Base-by-base conservation (phyloP, 2,329 filamentous ascomycete genomes). In the Ilyonectria robusta region DNA sequence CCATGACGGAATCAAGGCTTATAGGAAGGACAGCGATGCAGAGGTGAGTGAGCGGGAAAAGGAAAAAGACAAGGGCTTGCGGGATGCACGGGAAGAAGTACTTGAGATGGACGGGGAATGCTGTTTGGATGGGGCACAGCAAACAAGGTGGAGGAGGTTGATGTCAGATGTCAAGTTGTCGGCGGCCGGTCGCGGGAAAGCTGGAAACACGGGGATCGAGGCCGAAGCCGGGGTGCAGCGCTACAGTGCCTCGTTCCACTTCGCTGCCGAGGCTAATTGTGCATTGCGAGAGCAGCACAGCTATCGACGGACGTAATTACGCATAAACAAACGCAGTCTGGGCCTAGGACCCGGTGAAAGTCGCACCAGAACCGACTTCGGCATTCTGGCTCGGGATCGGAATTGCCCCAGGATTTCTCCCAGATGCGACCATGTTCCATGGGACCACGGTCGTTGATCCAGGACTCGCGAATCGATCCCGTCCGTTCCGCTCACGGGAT, bases 1-100 rank as follows among this genome's bases (percentile, higher is more conserved):
- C 80, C 81, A 82, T 82, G 75, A 71, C 78, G 77, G 59, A 68
- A 71, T 58, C 57, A 51, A 60, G 50, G 23, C 33, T 63, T 57
- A 53, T 46, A 31, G 31, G 47, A 46, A 37, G 42, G 19, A 26
- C 11, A 21, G n/a, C 21, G 40, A 46, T 51, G 44, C 26, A 35
- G 54, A 53, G 54, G n/a, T 23, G 11, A 21, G 44, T 31, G n/a
- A 47, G 55, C 29, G 2, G 48, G 19, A 46, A 33, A 46, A 46
- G 17, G 35, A 42, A 54, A 50, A 68, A 56, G 17, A 33, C 37
- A 44, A 37, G 26, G 46, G 62, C 21, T 60, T 19, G 59, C 55
- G 54, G 40, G 48, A 68, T 44, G 48, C 42, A 63, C 58, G 62
- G 37, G 48, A 21, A 21, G 55, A 54, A 59, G 29, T 59, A 48